Base-by-base conservation (phyloP, 805 yeast species). In the Metschnikowia koreensis region DNA sequence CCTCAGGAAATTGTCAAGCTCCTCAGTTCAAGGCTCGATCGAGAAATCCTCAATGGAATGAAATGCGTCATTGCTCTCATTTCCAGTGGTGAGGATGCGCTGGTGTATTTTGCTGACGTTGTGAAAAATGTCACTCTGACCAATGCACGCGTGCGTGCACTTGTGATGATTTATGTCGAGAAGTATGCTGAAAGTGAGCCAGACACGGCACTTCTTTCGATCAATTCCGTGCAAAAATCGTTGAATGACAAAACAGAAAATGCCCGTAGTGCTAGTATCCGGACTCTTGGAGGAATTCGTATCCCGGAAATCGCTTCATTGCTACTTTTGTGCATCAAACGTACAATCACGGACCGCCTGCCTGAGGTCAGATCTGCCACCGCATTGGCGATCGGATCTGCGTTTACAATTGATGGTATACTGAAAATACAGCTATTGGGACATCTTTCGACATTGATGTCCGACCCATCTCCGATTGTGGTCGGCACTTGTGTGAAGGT, bases 161-260 rank as follows among this genome's bases (percentile, higher is more conserved):
- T 93, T 65, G 97, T 91, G 1, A 82, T 89, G 68, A 75, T 86
- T 1, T 89, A 89, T 59, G 70, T 94, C 45, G 71, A 84, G 41
- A 77, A 87, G 50, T 90, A 82, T 65, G 94, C 96, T 26, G 96
- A 89, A 55, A 67, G 75, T 50, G 92, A 89, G 59, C 97, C 94
- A 9, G 96, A 92, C 65, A 79, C 89, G n/a, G 94, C 98, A 2
- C 76, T 94, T 17, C 74, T 94, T 43, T 83, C 97, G 0, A 88
- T 94, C 57, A 94, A 94, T 67, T 88, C 97, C 0, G 87, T 94
- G 45, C 99, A 94, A 66, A 90, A 88, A 67, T 78, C 89, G 1
- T 69, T 93, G 29, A 74, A 79, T 9, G 97, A 90, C 60, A 82
- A 82, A 57, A 80, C 79, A 54, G 86, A 96, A 1, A 77, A 81